Conservation (phyloP, 2,329 filamentous ascomycete genomes). For the Kalaharituber pfeilii region DNA sequence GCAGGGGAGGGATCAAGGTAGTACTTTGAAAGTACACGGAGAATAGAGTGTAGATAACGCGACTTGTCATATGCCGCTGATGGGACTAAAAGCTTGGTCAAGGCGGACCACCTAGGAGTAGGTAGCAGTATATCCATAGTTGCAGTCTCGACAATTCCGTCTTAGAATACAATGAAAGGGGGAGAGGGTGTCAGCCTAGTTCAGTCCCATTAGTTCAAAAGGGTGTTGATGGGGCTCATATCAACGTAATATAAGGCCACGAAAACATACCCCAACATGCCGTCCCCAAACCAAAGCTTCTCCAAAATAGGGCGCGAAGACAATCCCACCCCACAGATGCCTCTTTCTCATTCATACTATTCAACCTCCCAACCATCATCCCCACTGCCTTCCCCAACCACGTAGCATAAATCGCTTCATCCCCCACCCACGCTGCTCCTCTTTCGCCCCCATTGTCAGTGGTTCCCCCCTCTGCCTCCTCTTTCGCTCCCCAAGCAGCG, state of each 20-base stretch:
- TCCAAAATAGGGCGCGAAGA: conserved; percentile 36
- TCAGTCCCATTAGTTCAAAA: conserved; percentile 20
- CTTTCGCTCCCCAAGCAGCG: conserved; percentile 1
- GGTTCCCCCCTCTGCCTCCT: conserved; percentile 11
- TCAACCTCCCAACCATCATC: conserved; percentile 25
- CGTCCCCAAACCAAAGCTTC: conserved; percentile 47
- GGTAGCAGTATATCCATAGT: neutral
- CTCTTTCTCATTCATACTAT: conserved; percentile 23
- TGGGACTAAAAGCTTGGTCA: conserved; percentile 2
- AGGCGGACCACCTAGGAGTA: neutral
- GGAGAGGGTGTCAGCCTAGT: neutral
- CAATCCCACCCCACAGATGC: conserved; percentile 29
- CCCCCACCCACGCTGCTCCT: conserved; percentile 41
- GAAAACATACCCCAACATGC: conserved; percentile 31
- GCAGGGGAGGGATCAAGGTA: conserved; percentile 29
- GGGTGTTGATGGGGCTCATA: neutral
- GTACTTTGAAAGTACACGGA: conserved; percentile 33
- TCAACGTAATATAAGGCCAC: conserved; percentile 34
- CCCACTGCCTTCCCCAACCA: conserved; percentile 56
- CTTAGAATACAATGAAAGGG: neutral
- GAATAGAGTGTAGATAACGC: conserved; percentile 28
- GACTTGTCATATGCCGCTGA: conserved; percentile 32
- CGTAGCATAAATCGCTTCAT: conserved; percentile 44
- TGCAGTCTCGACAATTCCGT: neutral
- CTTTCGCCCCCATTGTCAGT: conserved; percentile 20